Conservation (phyloP, 2,329 filamentous ascomycete species). For the Fusarium anguioides region DNA sequence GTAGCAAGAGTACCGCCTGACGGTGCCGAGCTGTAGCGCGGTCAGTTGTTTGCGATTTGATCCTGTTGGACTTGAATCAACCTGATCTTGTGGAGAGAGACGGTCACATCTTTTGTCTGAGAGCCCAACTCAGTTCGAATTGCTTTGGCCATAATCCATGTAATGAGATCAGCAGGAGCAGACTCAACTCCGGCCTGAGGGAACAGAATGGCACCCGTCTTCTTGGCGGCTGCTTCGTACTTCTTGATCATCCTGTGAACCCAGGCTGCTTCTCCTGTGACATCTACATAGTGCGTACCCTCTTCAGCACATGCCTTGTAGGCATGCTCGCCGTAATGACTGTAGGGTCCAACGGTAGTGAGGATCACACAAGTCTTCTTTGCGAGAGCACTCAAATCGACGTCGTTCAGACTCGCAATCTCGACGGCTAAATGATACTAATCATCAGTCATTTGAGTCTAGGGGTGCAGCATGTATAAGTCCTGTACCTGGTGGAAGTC, state of each 20-base stretch:
- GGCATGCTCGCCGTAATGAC: conserved; percentile 65
- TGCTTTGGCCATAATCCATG: conserved; percentile 63
- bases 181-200: conserved; percentile 73
- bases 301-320: conserved; percentile 71
- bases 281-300: conserved; percentile 73
- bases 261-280: conserved; percentile 70
- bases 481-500: conserved; percentile 72
- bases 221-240: conserved; percentile 64
- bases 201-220: conserved; percentile 68
- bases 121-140: conserved; percentile 62
- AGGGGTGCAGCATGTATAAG: not conserved
- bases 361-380: conserved; percentile 68
- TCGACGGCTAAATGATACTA: conserved; percentile 59
- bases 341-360: conserved; percentile 70
- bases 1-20: conserved; percentile 78
- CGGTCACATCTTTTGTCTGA: conserved; percentile 63
- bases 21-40: conserved; percentile 49
- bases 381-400: conserved; percentile 60
- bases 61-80: conserved; percentile 39
- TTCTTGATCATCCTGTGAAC: conserved; percentile 69
- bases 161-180: conserved; percentile 68
- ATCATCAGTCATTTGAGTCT: not conserved
- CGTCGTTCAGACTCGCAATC: conserved; percentile 59
- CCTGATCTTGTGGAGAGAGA: conserved; percentile 60
- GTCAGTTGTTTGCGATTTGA: conserved; percentile 9